phyloP scores from a whole-genome alignment of 768 basidiomycete genomes.

The Panellus pusillus region DNA sequence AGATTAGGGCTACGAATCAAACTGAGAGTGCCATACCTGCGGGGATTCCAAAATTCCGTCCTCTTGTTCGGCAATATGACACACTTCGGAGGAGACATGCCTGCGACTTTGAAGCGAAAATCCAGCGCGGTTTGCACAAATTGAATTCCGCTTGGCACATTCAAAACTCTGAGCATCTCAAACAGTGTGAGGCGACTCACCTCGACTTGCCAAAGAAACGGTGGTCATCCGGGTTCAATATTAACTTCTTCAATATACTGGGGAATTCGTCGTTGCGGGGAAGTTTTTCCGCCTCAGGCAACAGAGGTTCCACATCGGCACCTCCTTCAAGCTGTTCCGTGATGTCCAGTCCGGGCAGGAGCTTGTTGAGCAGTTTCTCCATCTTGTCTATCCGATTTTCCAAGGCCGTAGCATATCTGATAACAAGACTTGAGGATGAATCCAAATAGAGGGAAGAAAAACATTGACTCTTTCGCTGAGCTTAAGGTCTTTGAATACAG shows the following conservation, averaged over 20 bases:
- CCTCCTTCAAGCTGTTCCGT: slow-evolving; percentile 53
- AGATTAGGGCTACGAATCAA: not conserved
- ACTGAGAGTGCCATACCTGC: slow-evolving; percentile 32
- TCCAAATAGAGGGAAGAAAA: not conserved
- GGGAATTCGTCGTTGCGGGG: slow-evolving; percentile 36
- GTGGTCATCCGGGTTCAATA: slow-evolving; percentile 37
- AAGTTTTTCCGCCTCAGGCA: slow-evolving; percentile 30
- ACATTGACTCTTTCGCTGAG: slow-evolving; percentile 57
- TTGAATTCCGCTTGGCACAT: slow-evolving; percentile 42
- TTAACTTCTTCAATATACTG: slow-evolving; percentile 32
- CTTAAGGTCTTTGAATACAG: slow-evolving; percentile 43
- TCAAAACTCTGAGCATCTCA: not conserved
- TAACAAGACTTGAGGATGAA: not conserved
- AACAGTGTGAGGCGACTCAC: not conserved
- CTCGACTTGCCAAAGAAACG: slow-evolving; percentile 51
- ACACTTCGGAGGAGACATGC: not conserved
- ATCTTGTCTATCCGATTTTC: slow-evolving; percentile 62
- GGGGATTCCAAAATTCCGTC: slow-evolving; percentile 50
- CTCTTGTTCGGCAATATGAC: slow-evolving; percentile 34
- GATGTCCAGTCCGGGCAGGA: slow-evolving; percentile 65
- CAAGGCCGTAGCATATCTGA: slow-evolving; percentile 60
- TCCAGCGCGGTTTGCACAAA: slow-evolving; percentile 56
- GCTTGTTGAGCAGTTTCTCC: slow-evolving; percentile 56
- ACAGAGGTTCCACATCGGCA: slow-evolving; percentile 16
- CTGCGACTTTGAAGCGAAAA: slow-evolving; percentile 35